phyloP scores from a whole-genome alignment of 1,139 yeast species.

The Pichia sp. region DNA sequence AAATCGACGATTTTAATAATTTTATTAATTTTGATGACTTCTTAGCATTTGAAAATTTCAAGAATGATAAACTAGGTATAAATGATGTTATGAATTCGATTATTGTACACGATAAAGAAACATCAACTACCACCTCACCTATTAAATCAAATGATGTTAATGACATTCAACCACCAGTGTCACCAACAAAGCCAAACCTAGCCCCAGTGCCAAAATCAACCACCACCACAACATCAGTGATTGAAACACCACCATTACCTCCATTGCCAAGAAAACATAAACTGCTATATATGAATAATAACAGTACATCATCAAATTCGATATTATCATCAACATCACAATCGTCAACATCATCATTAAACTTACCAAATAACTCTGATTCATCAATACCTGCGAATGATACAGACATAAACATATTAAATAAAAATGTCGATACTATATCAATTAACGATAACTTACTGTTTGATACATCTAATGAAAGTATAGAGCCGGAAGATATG shows the following conservation, averaged over 20 bases:
- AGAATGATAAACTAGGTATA: conserved; percentile 13
- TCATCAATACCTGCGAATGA: not conserved
- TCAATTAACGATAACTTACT: not conserved
- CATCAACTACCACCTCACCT: conserved; percentile 7
- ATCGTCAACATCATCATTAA: not conserved
- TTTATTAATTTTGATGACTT: conserved; percentile 24
- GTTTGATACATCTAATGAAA: not conserved
- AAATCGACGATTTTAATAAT: conserved; percentile 20
- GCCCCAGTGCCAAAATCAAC: not conserved
- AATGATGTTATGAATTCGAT: conserved; percentile 9
- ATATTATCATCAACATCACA: not conserved
- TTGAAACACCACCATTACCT: conserved; percentile 4
- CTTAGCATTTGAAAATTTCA: conserved; percentile 21
- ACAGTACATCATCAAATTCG: not conserved
- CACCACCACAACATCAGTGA: not conserved
- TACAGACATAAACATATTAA: not conserved
- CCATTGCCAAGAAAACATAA: conserved; percentile 14
- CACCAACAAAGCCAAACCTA: conserved; percentile 6
- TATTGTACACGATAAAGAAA: not conserved
- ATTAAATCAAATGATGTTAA: conserved; percentile 5
- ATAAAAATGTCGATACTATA: not conserved
- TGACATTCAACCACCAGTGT: not conserved
- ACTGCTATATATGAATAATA: not conserved
- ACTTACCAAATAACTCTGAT: not conserved
- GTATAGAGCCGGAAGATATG: not conserved